Conservation (phyloP, 495 filamentous ascomycete species). For the Xylaria longipes region DNA sequence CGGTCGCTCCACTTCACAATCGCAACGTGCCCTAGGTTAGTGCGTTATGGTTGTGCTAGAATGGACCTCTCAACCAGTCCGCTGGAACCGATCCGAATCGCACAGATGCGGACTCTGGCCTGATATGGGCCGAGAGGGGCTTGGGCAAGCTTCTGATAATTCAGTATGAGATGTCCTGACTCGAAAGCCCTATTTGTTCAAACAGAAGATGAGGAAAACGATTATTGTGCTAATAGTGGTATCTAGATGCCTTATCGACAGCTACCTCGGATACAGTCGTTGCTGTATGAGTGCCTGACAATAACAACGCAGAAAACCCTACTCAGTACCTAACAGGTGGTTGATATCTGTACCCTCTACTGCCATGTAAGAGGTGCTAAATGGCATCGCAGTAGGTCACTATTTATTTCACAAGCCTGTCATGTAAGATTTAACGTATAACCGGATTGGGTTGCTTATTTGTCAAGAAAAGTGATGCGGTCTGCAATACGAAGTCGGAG, state of each 20-base stretch:
- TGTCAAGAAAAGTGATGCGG: constrained; percentile 5
- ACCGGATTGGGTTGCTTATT: constrained; percentile 13
- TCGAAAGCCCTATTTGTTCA: not conserved
- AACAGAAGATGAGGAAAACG: no score
- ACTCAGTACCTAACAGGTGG: not conserved
- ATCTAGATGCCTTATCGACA: not conserved
- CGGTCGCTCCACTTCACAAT: constrained; percentile 7
- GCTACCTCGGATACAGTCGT: not conserved
- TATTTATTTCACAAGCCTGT: not conserved
- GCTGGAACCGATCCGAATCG: constrained; percentile 23
- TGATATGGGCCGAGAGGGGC: constrained; percentile 14
- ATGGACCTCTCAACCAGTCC: not conserved
- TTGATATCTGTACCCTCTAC: not conserved
- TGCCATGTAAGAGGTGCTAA: not conserved
- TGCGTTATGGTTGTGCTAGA: not conserved
- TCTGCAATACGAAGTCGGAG: constrained; percentile 20
- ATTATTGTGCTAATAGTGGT: not conserved
- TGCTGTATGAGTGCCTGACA: not conserved
- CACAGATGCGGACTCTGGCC: not conserved
- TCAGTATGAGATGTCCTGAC: not conserved
- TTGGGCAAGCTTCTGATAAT: not conserved
- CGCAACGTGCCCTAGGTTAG: not conserved
- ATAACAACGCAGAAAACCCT: not conserved
- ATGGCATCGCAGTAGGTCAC: not conserved
- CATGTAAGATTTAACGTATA: constrained; percentile 9